These are phyloP conservation scores for Avena insularis DNA, from an alignment of 176 grass and related monocot species.

Conservation along the genomic window DNA sequence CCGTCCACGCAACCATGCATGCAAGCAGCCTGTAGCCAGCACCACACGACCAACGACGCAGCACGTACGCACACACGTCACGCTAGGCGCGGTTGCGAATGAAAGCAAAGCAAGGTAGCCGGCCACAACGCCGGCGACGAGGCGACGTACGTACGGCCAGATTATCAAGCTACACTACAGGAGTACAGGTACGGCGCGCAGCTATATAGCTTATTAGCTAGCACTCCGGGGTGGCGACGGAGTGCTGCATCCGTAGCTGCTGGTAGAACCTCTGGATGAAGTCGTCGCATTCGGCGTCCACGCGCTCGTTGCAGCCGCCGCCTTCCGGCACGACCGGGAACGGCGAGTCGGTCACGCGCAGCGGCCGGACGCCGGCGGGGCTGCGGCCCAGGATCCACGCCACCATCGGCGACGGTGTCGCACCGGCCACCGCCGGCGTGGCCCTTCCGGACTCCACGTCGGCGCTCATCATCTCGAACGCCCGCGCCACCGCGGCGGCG, in stretches of 20 bases:
- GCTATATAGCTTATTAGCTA: neutral
- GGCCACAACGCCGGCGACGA: neutral
- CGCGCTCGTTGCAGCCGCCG: slow-evolving; percentile 44
- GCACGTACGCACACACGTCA: neutral
- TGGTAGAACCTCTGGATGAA: slow-evolving; percentile 91
- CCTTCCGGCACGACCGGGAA: slow-evolving; percentile 73
- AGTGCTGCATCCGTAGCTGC: slow-evolving; percentile 77
- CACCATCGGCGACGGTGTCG: slow-evolving; percentile 71
- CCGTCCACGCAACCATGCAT: slow-evolving; percentile 35
- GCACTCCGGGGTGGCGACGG: slow-evolving; percentile 53
- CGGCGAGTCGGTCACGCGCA: slow-evolving; percentile 92
- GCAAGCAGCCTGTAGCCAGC: neutral
- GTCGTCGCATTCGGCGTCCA: slow-evolving; percentile 79
- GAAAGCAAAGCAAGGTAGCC: neutral
- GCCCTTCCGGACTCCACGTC: slow-evolving; percentile 48
- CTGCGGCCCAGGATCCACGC: slow-evolving; percentile 70
- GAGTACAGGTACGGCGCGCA: neutral
- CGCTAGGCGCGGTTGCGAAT: neutral
- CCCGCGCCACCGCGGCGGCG: slow-evolving; percentile 66
- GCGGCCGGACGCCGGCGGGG: slow-evolving; percentile 58
- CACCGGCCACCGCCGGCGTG: slow-evolving; percentile 5
- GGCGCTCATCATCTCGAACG: slow-evolving; percentile 78
- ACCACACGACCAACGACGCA: neutral
- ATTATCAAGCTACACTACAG: neutral
- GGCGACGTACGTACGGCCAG: neutral